Evolutionary conservation across 2,329 filamentous ascomycete genomes (phyloP).

Genomic region (Fusarium verrucosum): DNA sequence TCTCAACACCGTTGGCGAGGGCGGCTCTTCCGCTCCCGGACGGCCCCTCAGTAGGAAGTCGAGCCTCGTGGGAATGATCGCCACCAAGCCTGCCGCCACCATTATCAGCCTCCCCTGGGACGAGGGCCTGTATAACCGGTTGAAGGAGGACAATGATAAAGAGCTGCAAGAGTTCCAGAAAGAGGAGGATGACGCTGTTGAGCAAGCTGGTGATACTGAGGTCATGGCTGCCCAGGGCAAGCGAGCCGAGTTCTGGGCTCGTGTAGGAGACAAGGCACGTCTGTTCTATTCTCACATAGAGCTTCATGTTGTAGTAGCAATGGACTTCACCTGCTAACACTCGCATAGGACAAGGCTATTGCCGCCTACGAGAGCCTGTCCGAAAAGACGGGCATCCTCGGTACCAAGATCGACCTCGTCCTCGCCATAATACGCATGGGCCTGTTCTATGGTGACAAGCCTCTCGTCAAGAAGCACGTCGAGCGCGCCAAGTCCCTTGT

Average conservation of each 20-base stretch:
- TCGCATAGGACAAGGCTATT: constrained; percentile 85
- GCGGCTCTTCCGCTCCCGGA: constrained; percentile 57
- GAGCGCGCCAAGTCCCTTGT: constrained; percentile 90
- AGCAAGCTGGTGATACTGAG: constrained; percentile 96
- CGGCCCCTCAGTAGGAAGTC: constrained; percentile 73
- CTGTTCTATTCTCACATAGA: neutral
- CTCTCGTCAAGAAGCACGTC: constrained; percentile 91
- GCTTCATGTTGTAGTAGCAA: neutral
- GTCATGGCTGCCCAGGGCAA: constrained; percentile 92
- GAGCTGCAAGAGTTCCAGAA: constrained; percentile 82
- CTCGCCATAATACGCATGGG: constrained; percentile 96
- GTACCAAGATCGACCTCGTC: constrained; percentile 96
- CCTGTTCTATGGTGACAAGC: constrained; percentile 94
- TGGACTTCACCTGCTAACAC: constrained; percentile 24
- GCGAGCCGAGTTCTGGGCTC: constrained; percentile 94
- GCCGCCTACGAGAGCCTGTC: constrained; percentile 91
- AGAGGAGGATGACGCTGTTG: constrained; percentile 91
- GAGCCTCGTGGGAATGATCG: constrained; percentile 78
- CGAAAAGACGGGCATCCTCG: constrained; percentile 96
- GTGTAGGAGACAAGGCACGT: constrained; percentile 91
- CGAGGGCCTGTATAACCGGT: constrained; percentile 81
- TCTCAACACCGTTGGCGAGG: constrained; percentile 79
- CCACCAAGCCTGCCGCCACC: constrained; percentile 71
- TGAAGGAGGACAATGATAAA: constrained; percentile 80
- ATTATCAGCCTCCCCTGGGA: constrained; percentile 86